A percentile compares a stretch with the other conserved stretches of the same genome.
Evolutionary conservation across 148 eudicot genomes (phyloP).

Genomic region (Rhododendron williamsianum): DNA sequence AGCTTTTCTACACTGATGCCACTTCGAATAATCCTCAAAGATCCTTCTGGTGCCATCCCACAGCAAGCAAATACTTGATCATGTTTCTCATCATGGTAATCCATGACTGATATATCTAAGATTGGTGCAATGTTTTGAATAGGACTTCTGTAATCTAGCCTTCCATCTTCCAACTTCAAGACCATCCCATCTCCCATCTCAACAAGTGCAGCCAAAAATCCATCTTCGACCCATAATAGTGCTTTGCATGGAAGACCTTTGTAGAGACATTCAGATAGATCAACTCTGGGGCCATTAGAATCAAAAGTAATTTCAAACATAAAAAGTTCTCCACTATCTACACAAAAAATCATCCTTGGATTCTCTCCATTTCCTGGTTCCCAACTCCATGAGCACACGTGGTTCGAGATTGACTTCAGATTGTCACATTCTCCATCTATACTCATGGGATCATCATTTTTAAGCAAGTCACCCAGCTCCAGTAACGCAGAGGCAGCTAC

Average conservation of each 20-base stretch:
- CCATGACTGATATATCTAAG: slow-evolving; percentile 85
- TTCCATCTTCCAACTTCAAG: slow-evolving; percentile 66
- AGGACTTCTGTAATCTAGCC: slow-evolving; percentile 47
- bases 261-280: slow-evolving; percentile 71
- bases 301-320: slow-evolving; percentile 52
- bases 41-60: slow-evolving; percentile 93
- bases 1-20: slow-evolving; percentile 84
- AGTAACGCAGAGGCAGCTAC: slow-evolving; percentile 92
- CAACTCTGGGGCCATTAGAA: slow-evolving; percentile 47
- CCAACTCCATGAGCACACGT: slow-evolving; percentile 93
- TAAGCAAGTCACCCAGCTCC: slow-evolving; percentile 75
- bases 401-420: slow-evolving; percentile 39
- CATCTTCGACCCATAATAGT: slow-evolving; percentile 75
- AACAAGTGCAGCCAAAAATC: slow-evolving; percentile 73
- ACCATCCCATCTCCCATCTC: slow-evolving; percentile 97
- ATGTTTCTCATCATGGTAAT: slow-evolving; percentile 81
- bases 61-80: slow-evolving; percentile 98
- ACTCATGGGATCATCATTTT: slow-evolving; percentile 88
- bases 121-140: slow-evolving; percentile 93
- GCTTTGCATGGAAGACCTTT: slow-evolving; percentile 60
- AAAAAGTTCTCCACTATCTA: slow-evolving; percentile 77
- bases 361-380: slow-evolving; percentile 47
- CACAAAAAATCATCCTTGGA: slow-evolving; percentile 70
- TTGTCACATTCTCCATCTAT: slow-evolving; percentile 48
- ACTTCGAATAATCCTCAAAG: slow-evolving; percentile 80